Evolutionary conservation across 306 rosid genomes (phyloP).

Genomic region (cucumber (Cucumis sativus)): DNA sequence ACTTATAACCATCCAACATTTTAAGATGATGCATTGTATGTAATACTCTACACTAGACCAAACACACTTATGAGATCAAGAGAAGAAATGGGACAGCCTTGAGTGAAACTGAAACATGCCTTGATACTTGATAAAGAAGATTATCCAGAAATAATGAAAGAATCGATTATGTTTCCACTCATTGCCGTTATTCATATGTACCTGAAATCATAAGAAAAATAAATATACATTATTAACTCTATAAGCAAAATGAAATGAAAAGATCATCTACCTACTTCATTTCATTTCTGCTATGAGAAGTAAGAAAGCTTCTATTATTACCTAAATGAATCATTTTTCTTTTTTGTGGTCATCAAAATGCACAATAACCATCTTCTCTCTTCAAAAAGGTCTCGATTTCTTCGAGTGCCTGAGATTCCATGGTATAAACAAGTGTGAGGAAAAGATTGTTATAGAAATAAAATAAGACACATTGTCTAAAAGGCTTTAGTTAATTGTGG

Average conservation of each 20-base stretch:
- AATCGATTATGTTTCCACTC: not conserved
- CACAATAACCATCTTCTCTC: slow-evolving; percentile 25
- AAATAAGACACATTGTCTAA: not conserved
- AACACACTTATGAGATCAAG: not conserved
- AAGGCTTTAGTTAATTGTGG: not conserved
- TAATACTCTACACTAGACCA: not conserved
- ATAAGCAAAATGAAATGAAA: not conserved
- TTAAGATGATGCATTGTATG: not conserved
- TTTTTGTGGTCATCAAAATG: slow-evolving; percentile 1
- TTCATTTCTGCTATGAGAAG: not conserved
- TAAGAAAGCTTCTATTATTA: not conserved
- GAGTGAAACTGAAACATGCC: not conserved
- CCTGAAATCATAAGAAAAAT: not conserved
- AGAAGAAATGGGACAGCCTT: not conserved
- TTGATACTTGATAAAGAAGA: not conserved
- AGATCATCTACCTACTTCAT: not conserved
- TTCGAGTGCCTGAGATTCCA: slow-evolving; percentile 56
- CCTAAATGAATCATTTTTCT: not conserved
- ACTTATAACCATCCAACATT: not conserved
- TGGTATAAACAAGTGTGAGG: not conserved
- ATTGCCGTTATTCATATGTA: not conserved
- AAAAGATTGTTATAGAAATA: not conserved
- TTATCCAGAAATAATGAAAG: not conserved
- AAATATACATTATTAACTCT: not conserved
- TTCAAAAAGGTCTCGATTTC: slow-evolving; percentile 52